Base-by-base conservation (phyloP, 2,329 filamentous ascomycete genomes). In the Ascosphaera apis region DNA sequence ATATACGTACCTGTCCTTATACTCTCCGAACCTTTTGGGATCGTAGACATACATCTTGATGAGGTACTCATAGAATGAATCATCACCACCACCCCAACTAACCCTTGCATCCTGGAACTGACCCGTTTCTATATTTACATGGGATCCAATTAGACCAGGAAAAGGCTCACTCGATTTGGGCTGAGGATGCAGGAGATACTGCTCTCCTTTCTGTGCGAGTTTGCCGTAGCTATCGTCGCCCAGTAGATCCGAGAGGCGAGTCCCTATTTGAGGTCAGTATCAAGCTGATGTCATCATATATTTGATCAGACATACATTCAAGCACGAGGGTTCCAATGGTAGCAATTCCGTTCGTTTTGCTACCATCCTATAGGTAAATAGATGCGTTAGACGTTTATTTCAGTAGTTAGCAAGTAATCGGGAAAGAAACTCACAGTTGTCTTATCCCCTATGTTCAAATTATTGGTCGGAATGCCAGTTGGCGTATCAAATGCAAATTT, bases 1-100 rank as follows among this genome's bases (percentile, higher is more conserved):
- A 35, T 18, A 18, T 3, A 30, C 35, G 34, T 27, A 44, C 43
- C 43, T 43, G 42, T 84, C 74, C 46, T 65, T 71, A 56, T 86
- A 82, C 2, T 53, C 41, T 1, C 47, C 54, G 46, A 78, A 91
- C 2, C 69, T 63, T 4, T 52, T 45, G 0, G 69, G 62, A 48
- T 86, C 76, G 51, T 91, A 91, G 37, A 86, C 54, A 47, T 74
- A 91, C 78, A 88, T 86, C 61, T 91, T 91, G 53, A 91, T 75
- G 21, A 91, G 66, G 47, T 91, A 91, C 55, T 91, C 81, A 56
- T 91, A 91, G 56, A 76, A 91, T 31, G 72, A 80, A 52, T 91
- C 81, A 19, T 67, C 67, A 4, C 77, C 76, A 35, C 76, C 80
- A 28, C 69, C 67, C 81, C 81, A 91, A 32, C 78, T 76, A 36